Conservation (phyloP, 2,329 filamentous ascomycete species). For the Amylocarpus encephaloides region DNA sequence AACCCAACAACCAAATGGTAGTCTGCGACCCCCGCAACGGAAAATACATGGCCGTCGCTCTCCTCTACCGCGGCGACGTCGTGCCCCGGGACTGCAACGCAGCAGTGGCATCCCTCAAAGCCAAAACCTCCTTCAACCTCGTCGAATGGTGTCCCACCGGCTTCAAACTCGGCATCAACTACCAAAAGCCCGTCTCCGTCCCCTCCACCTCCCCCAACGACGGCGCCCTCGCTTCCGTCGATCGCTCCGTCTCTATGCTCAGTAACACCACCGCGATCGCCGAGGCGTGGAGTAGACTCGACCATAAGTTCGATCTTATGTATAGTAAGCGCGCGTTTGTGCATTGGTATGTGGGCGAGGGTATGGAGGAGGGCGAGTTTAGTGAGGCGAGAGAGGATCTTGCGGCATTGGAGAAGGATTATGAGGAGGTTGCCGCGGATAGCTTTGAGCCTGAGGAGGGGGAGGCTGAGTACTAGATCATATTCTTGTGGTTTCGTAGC, state of each 20-base stretch:
- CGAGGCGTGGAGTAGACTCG: constrained; percentile 57
- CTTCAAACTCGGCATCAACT: constrained; percentile 65
- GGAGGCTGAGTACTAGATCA: constrained; percentile 36
- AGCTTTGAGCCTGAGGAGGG: constrained; percentile 41
- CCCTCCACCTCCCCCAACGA: constrained; percentile 35
- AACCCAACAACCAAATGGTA: constrained; percentile 65
- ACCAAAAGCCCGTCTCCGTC: constrained; percentile 50
- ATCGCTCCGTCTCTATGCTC: constrained; percentile 54
- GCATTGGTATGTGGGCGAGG: constrained; percentile 66
- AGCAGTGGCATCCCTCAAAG: constrained; percentile 56
- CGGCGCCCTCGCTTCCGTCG: constrained; percentile 47
- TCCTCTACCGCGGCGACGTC: constrained; percentile 61
- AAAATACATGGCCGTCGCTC: constrained; percentile 63
- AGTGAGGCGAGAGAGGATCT: constrained; percentile 60
- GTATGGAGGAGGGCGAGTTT: constrained; percentile 66
- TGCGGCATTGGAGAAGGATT: constrained; percentile 59
- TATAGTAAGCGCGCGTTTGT: constrained; percentile 64
- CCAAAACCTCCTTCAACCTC: constrained; percentile 57
- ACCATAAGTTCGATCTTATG: constrained; percentile 66
- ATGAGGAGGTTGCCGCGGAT: constrained; percentile 57
- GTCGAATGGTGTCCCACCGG: constrained; percentile 65
- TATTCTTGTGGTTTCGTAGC: neutral
- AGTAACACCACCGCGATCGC: constrained; percentile 62
- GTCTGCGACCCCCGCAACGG: constrained; percentile 60
- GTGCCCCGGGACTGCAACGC: constrained; percentile 55